These are phyloP conservation scores for Dryas alaskensis DNA, from an alignment of 306 rosid genomes.

Conservation along the genomic window DNA sequence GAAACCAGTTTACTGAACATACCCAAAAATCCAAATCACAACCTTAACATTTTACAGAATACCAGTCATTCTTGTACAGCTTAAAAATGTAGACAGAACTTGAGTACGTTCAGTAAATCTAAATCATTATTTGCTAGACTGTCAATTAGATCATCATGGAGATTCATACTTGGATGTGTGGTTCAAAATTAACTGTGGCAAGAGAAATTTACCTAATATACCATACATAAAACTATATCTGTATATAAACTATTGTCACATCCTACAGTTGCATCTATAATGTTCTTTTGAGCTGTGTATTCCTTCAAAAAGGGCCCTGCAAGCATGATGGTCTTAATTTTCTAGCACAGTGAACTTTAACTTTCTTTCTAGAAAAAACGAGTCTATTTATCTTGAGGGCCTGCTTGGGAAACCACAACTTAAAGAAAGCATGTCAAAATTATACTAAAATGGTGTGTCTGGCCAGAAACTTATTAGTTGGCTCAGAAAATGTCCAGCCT, in stretches of 20 bases:
- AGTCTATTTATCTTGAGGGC: slow-evolving; percentile 4
- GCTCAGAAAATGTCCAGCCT: background rate
- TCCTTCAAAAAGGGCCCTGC: too few relatives aligned
- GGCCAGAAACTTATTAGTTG: background rate
- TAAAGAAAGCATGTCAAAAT: background rate
- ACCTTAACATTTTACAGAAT: background rate
- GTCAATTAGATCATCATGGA: too few relatives aligned
- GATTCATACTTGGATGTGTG: too few relatives aligned
- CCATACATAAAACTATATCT: background rate
- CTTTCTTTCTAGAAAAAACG: background rate
- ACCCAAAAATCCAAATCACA: background rate
- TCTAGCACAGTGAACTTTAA: too few relatives aligned
- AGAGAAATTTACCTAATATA: too few relatives aligned
- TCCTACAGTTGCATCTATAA: background rate
- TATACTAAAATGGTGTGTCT: background rate
- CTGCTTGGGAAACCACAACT: background rate
- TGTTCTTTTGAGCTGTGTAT: background rate
- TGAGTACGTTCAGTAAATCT: too few relatives aligned
- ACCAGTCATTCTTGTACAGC: slow-evolving; percentile 3
- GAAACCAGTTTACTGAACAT: background rate
- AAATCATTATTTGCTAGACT: too few relatives aligned
- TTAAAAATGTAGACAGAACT: background rate
- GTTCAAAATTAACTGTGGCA: too few relatives aligned
- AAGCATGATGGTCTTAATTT: too few relatives aligned
- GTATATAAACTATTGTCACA: background rate